A percentile compares a stretch with the other conserved stretches of the same genome.
These are phyloP conservation scores for Coemansia sp. DNA, from an alignment of 192 early-diverging fungal genomes.

Conservation along the genomic window DNA sequence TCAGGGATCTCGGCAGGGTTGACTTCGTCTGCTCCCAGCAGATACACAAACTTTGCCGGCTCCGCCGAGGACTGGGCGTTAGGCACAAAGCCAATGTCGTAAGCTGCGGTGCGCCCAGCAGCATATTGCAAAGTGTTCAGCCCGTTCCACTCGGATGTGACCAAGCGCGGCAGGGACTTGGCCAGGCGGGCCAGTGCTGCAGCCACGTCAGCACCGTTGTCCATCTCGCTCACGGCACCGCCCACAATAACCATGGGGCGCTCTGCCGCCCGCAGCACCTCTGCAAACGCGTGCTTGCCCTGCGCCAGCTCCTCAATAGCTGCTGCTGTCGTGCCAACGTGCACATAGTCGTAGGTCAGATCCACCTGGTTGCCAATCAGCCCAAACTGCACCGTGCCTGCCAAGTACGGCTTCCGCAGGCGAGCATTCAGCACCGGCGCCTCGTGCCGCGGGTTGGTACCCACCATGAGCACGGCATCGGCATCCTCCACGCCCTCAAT, in stretches of 20 bases:
- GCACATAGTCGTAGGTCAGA: conserved; percentile 88
- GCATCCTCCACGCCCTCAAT: conserved; percentile 90
- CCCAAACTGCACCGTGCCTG: conserved; percentile 75
- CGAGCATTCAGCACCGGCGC: conserved; percentile 94
- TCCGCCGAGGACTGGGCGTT: conserved; percentile 44
- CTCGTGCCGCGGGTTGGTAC: conserved; percentile 96
- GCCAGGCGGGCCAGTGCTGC: conserved; percentile 75
- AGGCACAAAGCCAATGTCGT: conserved; percentile 85
- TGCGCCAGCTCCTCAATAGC: conserved; percentile 68
- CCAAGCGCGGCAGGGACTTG: conserved; percentile 63
- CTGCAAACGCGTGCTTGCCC: conserved; percentile 70
- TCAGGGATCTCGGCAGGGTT: conserved; percentile 71
- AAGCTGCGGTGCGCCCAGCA: conserved; percentile 83
- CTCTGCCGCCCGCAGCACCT: conserved; percentile 78
- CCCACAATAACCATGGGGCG: conserved; percentile 91
- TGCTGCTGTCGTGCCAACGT: conserved; percentile 66
- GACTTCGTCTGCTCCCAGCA: conserved; percentile 91
- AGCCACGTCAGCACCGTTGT: conserved; percentile 64
- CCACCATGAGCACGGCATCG: conserved; percentile 86
- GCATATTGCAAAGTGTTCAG: conserved; percentile 86
- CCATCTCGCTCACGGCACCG: conserved; percentile 70
- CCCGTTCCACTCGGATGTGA: conserved; percentile 83
- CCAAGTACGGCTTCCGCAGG: conserved; percentile 89
- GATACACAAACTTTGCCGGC: conserved; percentile 71
- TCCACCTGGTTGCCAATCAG: conserved; percentile 75